Evolutionary conservation across 805 yeast species (phyloP).

Genomic region (Debaryomyces castellii): DNA sequence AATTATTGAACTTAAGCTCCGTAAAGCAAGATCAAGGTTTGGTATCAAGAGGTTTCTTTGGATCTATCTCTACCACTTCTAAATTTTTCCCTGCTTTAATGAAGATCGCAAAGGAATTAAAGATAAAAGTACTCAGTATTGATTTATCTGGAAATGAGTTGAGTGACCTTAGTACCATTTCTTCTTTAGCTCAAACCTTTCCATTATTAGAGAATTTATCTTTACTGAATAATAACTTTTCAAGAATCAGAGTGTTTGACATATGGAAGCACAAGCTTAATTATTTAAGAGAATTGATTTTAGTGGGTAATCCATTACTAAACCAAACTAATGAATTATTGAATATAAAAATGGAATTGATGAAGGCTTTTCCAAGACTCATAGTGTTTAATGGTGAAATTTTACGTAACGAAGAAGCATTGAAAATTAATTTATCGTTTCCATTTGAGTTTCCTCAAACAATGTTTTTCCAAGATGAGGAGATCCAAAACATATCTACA

Average conservation of each 20-base stretch:
- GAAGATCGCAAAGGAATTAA: constrained; percentile 65
- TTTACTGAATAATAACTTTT: constrained; percentile 70
- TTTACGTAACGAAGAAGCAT: constrained; percentile 70
- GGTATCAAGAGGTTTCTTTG: constrained; percentile 61
- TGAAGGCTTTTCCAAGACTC: constrained; percentile 76
- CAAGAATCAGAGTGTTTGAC: constrained; percentile 60
- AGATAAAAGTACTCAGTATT: constrained; percentile 65
- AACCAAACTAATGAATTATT: constrained; percentile 25
- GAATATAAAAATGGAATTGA: constrained; percentile 57
- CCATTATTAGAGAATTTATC: constrained; percentile 81
- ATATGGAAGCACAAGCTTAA: constrained; percentile 76
- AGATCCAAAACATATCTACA: constrained; percentile 69
- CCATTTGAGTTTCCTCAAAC: constrained; percentile 55
- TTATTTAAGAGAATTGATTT: constrained; percentile 70
- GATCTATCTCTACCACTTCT: constrained; percentile 57
- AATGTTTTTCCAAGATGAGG: constrained; percentile 81
- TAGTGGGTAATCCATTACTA: constrained; percentile 75
- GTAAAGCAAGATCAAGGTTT: constrained; percentile 66
- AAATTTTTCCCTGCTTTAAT: constrained; percentile 89
- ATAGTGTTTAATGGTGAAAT: constrained; percentile 74
- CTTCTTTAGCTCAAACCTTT: constrained; percentile 67
- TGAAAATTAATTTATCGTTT: constrained; percentile 50
- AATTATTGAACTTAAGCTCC: constrained; percentile 67
- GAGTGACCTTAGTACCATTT: constrained; percentile 55
- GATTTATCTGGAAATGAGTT: constrained; percentile 63